These are phyloP conservation scores for Pyrrhoderma noxium DNA, from an alignment of 1,284 basidiomycete species.

Conservation along the genomic window DNA sequence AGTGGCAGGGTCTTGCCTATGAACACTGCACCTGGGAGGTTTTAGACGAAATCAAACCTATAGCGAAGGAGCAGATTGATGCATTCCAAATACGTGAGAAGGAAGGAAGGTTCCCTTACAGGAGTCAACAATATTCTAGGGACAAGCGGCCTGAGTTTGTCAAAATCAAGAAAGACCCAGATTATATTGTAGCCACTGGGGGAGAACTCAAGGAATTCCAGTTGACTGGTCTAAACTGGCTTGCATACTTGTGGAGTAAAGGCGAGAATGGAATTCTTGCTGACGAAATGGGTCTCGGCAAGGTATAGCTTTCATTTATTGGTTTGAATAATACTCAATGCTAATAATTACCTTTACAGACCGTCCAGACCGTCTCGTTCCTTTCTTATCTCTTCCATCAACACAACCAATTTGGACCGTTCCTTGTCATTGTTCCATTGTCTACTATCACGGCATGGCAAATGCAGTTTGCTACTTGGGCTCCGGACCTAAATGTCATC, in stretches of 20 bases:
- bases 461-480: conserved; percentile 91
- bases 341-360: conserved; percentile 35
- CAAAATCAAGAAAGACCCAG: conserved; percentile 87
- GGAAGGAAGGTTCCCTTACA: conserved; percentile 80
- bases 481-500: conserved; percentile 94
- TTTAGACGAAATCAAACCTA: conserved; percentile 70
- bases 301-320: conserved; percentile 40
- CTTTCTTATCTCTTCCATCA: conserved; percentile 95
- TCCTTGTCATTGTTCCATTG: conserved; percentile 95
- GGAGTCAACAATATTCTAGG: conserved; percentile 67
- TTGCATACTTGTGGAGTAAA: conserved; percentile 92
- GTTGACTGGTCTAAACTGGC: conserved; percentile 96
- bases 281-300: conserved; percentile 99
- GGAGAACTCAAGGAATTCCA: conserved; percentile 97
- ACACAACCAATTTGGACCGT: conserved; percentile 91
- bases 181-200: conserved; percentile 74
- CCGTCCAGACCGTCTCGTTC: conserved; percentile 95
- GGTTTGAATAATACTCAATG: conserved; percentile 17
- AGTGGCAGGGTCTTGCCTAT: conserved; percentile 95
- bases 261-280: conserved; percentile 97
- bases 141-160: conserved; percentile 75
- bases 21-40: conserved; percentile 96
- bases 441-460: conserved; percentile 99
- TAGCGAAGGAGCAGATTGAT: conserved; percentile 71
- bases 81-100: conserved; percentile 76